These are phyloP conservation scores for Fermentozyma sake DNA, from an alignment of 1,139 yeast species.

Conservation along the genomic window DNA sequence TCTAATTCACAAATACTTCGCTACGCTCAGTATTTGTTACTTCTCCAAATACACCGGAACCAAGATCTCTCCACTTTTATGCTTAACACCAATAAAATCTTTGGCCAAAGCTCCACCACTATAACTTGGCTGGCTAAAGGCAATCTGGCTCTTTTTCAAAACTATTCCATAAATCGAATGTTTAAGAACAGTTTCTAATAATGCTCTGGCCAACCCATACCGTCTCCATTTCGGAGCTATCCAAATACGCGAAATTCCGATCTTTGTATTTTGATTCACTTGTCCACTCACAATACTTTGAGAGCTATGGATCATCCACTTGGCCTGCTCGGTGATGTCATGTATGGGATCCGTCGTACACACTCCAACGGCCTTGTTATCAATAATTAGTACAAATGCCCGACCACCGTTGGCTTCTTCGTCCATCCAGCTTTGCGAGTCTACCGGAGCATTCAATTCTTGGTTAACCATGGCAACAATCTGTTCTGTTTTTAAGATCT, in stretches of 20 bases:
- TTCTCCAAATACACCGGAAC: constrained; percentile 48
- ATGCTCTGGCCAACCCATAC: constrained; percentile 39
- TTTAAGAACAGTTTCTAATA: constrained; percentile 38
- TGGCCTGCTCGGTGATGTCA: constrained; percentile 17
- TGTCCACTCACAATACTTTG: constrained; percentile 35
- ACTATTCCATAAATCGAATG: constrained; percentile 50
- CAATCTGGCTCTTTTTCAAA: constrained; percentile 40
- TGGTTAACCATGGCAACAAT: constrained; percentile 49
- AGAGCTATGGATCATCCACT: constrained; percentile 47
- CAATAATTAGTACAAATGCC: constrained; percentile 43
- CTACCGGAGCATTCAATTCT: constrained; percentile 57
- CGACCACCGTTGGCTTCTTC: constrained; percentile 23
- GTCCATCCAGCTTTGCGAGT: constrained; percentile 44
- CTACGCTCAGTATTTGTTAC: no score
- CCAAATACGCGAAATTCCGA: constrained; percentile 67
- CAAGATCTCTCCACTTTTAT: constrained; percentile 45
- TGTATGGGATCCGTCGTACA: constrained; percentile 40
- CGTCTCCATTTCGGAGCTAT: constrained; percentile 54
- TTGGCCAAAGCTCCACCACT: constrained; percentile 55
- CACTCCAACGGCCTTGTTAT: constrained; percentile 47
- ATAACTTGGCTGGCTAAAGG: constrained; percentile 71
- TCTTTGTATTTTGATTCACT: constrained; percentile 19
- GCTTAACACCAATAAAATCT: constrained; percentile 45
- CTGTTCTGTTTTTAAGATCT: constrained; percentile 20
- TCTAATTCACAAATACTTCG: no score